Conservation (phyloP, 495 filamentous ascomycete species). For the Lasiosphaeria miniovina region DNA sequence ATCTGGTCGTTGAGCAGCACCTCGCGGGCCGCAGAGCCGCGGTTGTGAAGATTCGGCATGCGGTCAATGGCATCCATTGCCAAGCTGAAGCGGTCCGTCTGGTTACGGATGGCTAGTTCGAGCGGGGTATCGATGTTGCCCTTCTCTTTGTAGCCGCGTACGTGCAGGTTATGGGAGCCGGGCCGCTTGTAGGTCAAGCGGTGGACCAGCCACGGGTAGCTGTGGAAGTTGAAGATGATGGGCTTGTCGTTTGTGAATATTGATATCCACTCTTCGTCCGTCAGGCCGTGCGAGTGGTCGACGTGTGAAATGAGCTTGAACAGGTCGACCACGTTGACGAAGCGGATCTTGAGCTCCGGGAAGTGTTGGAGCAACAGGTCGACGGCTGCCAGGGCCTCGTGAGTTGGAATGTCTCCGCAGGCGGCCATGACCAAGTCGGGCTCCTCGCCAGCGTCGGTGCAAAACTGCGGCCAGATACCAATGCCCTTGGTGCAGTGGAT, state of each 20-base stretch:
- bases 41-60: constrained; percentile 55
- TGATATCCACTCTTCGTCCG: constrained; percentile 57
- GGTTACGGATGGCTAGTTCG: constrained; percentile 68
- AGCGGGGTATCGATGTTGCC: constrained; percentile 76
- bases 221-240: constrained; percentile 77
- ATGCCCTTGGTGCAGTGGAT: constrained; percentile 69
- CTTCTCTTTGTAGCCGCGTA: constrained; percentile 73
- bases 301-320: constrained; percentile 66
- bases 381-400: constrained; percentile 66
- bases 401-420: constrained; percentile 68
- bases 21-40: constrained; percentile 56
- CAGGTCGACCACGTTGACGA: constrained; percentile 72
- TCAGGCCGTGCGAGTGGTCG: constrained; percentile 66
- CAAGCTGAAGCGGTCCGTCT: constrained; percentile 66
- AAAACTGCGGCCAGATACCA: constrained; percentile 49
- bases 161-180: constrained; percentile 62
- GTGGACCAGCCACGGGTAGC: constrained; percentile 73
- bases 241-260: constrained; percentile 66
- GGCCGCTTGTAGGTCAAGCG: constrained; percentile 67
- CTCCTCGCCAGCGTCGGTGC: constrained; percentile 55
- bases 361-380: constrained; percentile 62
- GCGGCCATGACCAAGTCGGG: constrained; percentile 69
- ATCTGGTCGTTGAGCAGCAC: constrained; percentile 58
- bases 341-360: constrained; percentile 65
- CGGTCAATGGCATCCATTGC: constrained; percentile 72